phyloP scores from a whole-genome alignment of 2,329 filamentous ascomycete species.

The Stachybotrys chlorohalonatus region DNA sequence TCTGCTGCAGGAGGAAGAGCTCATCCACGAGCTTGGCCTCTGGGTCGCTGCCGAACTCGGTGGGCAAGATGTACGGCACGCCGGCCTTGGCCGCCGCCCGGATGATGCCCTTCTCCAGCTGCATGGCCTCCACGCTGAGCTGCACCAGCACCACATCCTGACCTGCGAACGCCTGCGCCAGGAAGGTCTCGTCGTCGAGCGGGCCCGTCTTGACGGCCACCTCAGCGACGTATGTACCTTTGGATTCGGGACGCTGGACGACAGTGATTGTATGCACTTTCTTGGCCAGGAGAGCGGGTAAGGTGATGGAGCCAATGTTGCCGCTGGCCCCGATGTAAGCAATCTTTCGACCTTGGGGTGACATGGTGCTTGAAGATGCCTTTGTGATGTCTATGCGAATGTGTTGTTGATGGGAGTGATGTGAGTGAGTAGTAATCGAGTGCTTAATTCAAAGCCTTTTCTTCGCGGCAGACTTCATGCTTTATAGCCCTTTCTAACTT shows the following conservation, averaged over 20 bases:
- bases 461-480: too few relatives aligned
- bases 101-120: conserved; percentile 14
- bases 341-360: conserved; percentile 11
- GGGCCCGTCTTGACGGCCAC: conserved; percentile 29
- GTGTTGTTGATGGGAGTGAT: background rate
- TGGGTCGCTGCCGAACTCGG: conserved; percentile 20
- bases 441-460: too few relatives aligned
- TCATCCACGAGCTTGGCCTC: conserved; percentile 13
- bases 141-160: conserved; percentile 23
- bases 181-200: conserved; percentile 33
- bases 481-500: too few relatives aligned
- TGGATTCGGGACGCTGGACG: conserved; percentile 35
- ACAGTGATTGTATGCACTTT: conserved; percentile 40
- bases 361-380: background rate
- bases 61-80: conserved; percentile 19
- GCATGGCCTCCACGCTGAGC: conserved; percentile 6
- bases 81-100: conserved; percentile 21
- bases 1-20: conserved; percentile 12
- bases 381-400: background rate
- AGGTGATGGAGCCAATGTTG: conserved; percentile 25
- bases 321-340: conserved; percentile 24
- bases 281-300: conserved; percentile 27
- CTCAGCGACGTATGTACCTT: conserved; percentile 26
- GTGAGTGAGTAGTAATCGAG: background rate
- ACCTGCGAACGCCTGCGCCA: conserved; percentile 15